Base-by-base conservation (phyloP, 768 basidiomycete genomes). In the Trametes cubensis region DNA sequence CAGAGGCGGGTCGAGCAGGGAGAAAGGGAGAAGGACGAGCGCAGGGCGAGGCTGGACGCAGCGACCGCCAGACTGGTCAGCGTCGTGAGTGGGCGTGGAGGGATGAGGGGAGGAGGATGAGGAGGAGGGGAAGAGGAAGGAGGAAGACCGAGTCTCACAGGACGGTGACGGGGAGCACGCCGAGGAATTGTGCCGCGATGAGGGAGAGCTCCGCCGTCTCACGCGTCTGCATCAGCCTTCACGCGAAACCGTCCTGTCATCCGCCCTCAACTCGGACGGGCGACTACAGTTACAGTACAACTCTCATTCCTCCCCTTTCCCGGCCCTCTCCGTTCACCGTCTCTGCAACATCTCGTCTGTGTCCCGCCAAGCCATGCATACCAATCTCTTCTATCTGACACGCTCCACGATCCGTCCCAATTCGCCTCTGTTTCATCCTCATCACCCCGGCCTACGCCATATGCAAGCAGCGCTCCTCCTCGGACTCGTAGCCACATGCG, bases 111-210 rank as follows among this genome's bases (percentile, higher is more conserved):
- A 23, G 40, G 17, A 44, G 25, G 25, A 21, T 34, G 49, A 44
- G 41, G 30, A 28, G 42, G 40, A 46, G 40, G 30, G 51, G 18
- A 44, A 46, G 50, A 57, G 54, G 42, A 50, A 48, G 25, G 53
- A 39, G 47, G 56, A 25, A 26, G 23, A 39, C 20, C 47, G 62
- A 47, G 53, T 34, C 34, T 34, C 34, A 46, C 54, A 30, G 40
- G 49, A 48, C 55, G 54, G 61, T 55, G 60, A 61, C 60, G 61
- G 54, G 52, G 54, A 56, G 61, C 40, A 55, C 57, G 60, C 56
- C 53, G 54, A 42, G 44, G 30, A 60, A 60, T 56, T 55, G 46
- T 26, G 58, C 47, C 58, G 40, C 21, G 38, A 20, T 59, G 48
- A 38, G 13, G 40, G 47, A 25, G 11, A 26, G 18, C 54, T 21